phyloP scores from a whole-genome alignment of 2,329 filamentous ascomycete genomes.

The Sphaerulina populicola region DNA sequence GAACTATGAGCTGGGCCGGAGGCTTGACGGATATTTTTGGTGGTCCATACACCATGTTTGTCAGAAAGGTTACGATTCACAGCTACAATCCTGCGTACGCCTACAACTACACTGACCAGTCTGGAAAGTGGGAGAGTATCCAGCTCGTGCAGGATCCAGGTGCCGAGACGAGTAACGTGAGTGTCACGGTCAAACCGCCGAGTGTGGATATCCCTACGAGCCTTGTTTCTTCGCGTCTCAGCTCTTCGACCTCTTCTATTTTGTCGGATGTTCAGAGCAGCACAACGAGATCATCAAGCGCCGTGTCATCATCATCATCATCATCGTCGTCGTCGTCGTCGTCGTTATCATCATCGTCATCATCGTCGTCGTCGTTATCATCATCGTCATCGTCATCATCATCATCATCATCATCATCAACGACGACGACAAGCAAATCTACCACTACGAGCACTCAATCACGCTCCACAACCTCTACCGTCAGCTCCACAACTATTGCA shows the following conservation, averaged over 20 bases:
- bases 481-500: neutral
- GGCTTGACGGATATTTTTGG: slow-evolving; percentile 11
- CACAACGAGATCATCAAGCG: neutral
- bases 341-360: no score
- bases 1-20: slow-evolving; percentile 13
- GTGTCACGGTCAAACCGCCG: neutral
- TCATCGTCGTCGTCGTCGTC: no score
- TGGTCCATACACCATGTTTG: slow-evolving; percentile 12
- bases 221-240: neutral
- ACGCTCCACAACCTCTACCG: neutral
- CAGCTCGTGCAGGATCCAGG: neutral
- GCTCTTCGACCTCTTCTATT: neutral
- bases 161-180: neutral
- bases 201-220: neutral
- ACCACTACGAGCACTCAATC: neutral
- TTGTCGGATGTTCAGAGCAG: neutral
- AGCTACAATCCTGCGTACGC: slow-evolving; percentile 3
- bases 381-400: no score
- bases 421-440: no score
- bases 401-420: no score
- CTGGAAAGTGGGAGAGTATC: slow-evolving; percentile 10
- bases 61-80: slow-evolving; percentile 10
- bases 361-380: neutral
- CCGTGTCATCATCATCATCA: neutral
- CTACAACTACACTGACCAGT: slow-evolving; percentile 13